These are phyloP conservation scores for Penicillium simplicissimum DNA, from an alignment of 495 filamentous ascomycete species.

Conservation along the genomic window DNA sequence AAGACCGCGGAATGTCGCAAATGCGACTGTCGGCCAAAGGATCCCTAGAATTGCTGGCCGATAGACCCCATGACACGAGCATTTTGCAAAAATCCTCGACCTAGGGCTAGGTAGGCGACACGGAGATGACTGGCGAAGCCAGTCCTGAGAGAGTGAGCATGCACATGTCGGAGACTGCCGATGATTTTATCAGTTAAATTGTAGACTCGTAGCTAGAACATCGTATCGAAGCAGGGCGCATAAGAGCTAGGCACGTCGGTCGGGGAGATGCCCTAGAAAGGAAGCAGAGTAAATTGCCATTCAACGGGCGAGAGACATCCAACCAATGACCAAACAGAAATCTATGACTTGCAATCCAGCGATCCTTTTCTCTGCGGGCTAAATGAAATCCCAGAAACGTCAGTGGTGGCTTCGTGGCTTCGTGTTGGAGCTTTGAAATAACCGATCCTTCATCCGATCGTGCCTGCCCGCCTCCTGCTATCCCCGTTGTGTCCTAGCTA, in stretches of 20 bases:
- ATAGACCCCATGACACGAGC: too few species aligned
- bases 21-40: too few species aligned
- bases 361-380: not conserved
- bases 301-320: not conserved
- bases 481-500: not conserved
- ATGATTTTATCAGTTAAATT: not conserved
- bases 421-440: not conserved
- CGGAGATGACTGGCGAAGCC: too few species aligned
- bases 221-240: not conserved
- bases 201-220: not conserved
- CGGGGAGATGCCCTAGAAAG: not conserved
- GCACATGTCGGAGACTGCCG: not conserved
- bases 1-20: too few species aligned
- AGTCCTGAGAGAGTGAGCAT: not conserved
- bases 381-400: not conserved
- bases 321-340: not conserved
- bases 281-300: not conserved
- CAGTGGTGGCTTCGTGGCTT: too few species aligned
- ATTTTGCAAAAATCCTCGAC: too few species aligned
- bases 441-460: not conserved
- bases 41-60: too few species aligned
- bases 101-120: too few species aligned
- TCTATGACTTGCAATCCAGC: not conserved
- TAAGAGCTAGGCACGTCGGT: not conserved
- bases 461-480: not conserved